Evolutionary conservation across 2,329 filamentous ascomycete species (phyloP), one percentile per base, ranked within the genome.

Genomic region (Onygenales sp.): DNA sequence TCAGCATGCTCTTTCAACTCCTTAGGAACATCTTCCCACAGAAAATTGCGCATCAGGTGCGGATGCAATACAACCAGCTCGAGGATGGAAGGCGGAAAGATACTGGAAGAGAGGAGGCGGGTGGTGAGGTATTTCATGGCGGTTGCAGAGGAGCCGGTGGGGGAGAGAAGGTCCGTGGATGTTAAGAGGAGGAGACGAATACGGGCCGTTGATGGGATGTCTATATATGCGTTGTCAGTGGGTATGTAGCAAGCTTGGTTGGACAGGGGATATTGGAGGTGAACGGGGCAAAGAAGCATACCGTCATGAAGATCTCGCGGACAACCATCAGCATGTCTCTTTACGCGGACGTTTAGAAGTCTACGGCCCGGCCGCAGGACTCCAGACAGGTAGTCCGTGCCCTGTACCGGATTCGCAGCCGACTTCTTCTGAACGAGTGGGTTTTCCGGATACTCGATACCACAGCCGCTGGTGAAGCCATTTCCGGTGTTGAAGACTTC

Each of bases 381-480:
- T 1, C 69, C 69, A 2, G 60, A 61, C 2, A 70, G 57, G 52
- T 67, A 71, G 50, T 71, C 63, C 7, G 60, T 66, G 7, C 67
- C 67, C 2, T 51, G 53, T 38, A 68, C 57, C 3, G 65, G 65
- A 36, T 64, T 63, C 9, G 51, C 55, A 8, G 8, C 36, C n/a
- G 38, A 51, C 2, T 31, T 57, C 36, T 64, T 66, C 7, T 64
- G 54, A 2, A 71, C 64, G 0, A 61, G 59, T 27, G 60, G 39
- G 35, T 63, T 69, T 11, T 64, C 62, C 0, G 62, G 60, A 52
- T 72, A 72, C 43, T 70, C 66, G 10, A 72, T 64, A 13, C 69
- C 69, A 52, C 68, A 70, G 2, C 70, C 70, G 31, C 65, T 70
- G 9, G 68, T 70, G 51, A 72, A 69, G 1, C 66, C 66, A 46